Evolutionary conservation across 495 filamentous ascomycete species (phyloP), one percentile per base, ranked within the genome.

Genomic region (Xylaria flabelliformis): DNA sequence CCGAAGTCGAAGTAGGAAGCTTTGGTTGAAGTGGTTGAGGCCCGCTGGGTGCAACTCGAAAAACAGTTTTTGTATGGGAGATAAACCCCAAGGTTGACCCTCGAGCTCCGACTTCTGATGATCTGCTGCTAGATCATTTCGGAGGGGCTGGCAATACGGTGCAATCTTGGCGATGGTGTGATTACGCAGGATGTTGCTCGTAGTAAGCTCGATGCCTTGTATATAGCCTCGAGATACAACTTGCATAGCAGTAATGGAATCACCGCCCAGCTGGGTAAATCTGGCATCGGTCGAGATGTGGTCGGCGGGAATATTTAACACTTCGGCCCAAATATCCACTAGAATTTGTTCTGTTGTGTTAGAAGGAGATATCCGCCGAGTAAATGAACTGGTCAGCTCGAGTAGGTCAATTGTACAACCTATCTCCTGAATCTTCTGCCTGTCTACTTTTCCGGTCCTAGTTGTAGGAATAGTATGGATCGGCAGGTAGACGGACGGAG

Each of bases 201-300:
- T 84, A 7, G 83, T 85, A 48, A 89, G 75, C 42, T 44, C 42
- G 42, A 44, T 44, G 42, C 42, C 42, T 44, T 44, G 0, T 44
- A 44, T 44, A 44, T 44, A 44, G 42, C 42, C 42, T 44, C 42
- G 42, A 44, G 42, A 44, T 44, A 44, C 42, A 41, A 78, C 74
- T 75, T 83, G 26, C 26, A 29, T 29, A 29, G 26, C 26, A 29
- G 26, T 29, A 29, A 29, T 29, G 26, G 26, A 29, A 72, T 92
- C 90, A 61, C 90, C 90, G 21, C 90, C 90, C 7, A 91, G 79
- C 24, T 77, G 82, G 42, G 91, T 78, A 75, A 92, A 92, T 62
- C 82, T 85, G 67, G 86, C 80, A 21, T 85, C 75, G 34, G 83
- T 48, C 19, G 80, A 78, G 66, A 91, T 86, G 15, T 72, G 63